Evolutionary conservation across 768 basidiomycete genomes (phyloP).

Genomic region (Phaeotremella fagi): DNA sequence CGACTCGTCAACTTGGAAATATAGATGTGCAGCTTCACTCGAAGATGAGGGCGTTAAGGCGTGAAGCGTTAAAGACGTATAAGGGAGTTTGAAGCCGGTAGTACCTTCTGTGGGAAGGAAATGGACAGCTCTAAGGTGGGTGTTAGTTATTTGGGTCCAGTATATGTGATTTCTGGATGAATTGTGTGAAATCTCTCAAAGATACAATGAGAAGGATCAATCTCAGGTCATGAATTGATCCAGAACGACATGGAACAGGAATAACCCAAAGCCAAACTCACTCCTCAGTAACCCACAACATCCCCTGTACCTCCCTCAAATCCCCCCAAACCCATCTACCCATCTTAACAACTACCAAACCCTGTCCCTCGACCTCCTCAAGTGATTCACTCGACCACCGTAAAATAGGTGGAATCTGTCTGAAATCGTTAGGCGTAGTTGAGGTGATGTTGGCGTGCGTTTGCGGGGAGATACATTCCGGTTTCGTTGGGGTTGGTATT

Average conservation of each 20-base stretch:
- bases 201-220: neutral
- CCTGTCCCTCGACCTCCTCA: neutral
- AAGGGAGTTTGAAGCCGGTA: constrained; percentile 75
- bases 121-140: constrained; percentile 59
- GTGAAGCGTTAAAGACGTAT: constrained; percentile 86
- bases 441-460: constrained; percentile 64
- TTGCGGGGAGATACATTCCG: constrained; percentile 57
- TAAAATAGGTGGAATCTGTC: constrained; percentile 75
- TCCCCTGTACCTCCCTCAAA: constrained; percentile 58
- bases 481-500: constrained; percentile 49
- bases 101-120: constrained; percentile 63
- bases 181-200: too few relatives aligned
- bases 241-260: too few relatives aligned
- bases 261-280: too few relatives aligned
- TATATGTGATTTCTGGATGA: too few relatives aligned
- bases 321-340: constrained; percentile 52
- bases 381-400: constrained; percentile 61
- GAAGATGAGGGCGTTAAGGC: constrained; percentile 71
- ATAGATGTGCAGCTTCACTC: constrained; percentile 53
- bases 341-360: constrained; percentile 58
- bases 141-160: constrained; percentile 1
- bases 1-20: constrained; percentile 88
- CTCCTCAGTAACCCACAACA: constrained; percentile 83
- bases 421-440: constrained; percentile 81
- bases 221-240: neutral